Evolutionary conservation across 495 filamentous ascomycete genomes (phyloP), one percentile per base, ranked within the genome.

Genomic region (Astrocystis sublimbata): DNA sequence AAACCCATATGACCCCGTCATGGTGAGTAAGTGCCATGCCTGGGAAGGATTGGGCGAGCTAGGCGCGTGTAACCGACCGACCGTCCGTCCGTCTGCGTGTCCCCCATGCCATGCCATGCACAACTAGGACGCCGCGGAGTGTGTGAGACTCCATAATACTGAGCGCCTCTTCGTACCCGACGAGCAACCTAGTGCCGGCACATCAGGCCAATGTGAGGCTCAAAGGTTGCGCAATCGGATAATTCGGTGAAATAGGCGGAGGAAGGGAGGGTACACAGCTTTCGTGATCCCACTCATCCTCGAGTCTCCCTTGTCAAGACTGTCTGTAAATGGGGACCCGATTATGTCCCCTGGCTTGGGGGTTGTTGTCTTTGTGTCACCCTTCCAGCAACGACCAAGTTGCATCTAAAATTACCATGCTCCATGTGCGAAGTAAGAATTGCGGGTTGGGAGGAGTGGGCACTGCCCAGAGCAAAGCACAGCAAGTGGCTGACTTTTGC

Each of bases 1-100:
- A 57, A 53, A n/a, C n/a, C n/a, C 58, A n/a, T 43, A 31, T 42
- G 50, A 61, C 36, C 33, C 47, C 30, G 15, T 41, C 35, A 61
- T 42, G 57, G 33, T 41, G n/a, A 60, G n/a, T 51, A 24, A 49
- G 15, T 19, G 31, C 35, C 47, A 61, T 53, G 17, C 58, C 38
- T 40, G 6, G 38, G 28, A n/a, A n/a, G n/a, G n/a, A n/a, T n/a
- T n/a, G n/a, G n/a, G n/a, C n/a, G 53, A 24, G 15, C 10, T 31
- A 15, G n/a, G 23, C 45, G 19, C 19, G 24, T 61, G 47, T 53
- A 61, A 45, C 47, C 12, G 28, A 17, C 17, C 45, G 47, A 9
- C 10, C n/a, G 45, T 47, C 4, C 28, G 24, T 28, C 21, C 28
- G 43, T n/a, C 4, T 26, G 43, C 3, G 43, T 26, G 21, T 24